A percentile compares a stretch with the other conserved stretches of the same genome.
Conservation (phyloP, 306 rosid species). For the Ormosia emarginata region DNA sequence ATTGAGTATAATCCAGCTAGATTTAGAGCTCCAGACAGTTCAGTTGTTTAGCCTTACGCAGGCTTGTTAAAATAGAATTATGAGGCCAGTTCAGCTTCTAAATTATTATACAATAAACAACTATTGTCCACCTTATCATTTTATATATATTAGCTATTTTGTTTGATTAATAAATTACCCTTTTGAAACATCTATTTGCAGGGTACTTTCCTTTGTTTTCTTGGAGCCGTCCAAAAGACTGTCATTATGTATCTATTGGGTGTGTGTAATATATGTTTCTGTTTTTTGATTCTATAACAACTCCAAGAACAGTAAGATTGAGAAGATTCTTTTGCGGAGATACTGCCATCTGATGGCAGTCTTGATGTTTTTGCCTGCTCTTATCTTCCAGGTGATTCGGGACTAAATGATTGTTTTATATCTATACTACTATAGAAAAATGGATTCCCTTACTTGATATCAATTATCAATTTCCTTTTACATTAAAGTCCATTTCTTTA, state of each 20-base stretch:
- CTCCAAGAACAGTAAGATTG: slow-evolving; percentile 87
- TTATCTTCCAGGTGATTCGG: slow-evolving; percentile 81
- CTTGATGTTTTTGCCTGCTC: slow-evolving; percentile 91
- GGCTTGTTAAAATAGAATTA: slow-evolving; percentile 2
- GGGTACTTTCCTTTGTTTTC: slow-evolving; percentile 85
- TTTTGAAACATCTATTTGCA: slow-evolving; percentile 41
- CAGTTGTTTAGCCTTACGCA: slow-evolving; percentile 7
- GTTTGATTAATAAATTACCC: slow-evolving; percentile 2
- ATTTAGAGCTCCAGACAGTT: slow-evolving; percentile 2
- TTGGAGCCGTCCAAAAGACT: slow-evolving; percentile 81
- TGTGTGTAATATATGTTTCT: slow-evolving; percentile 57
- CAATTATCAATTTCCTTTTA: background rate
- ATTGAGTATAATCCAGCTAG: slow-evolving; percentile 7
- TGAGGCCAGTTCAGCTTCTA: background rate
- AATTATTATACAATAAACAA: background rate
- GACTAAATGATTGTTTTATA: slow-evolving; percentile 10
- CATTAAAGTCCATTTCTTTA: background rate
- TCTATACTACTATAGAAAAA: background rate
- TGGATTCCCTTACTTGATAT: background rate
- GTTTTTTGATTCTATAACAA: slow-evolving; percentile 79
- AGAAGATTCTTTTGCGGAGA: slow-evolving; percentile 92
- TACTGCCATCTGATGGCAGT: slow-evolving; percentile 98
- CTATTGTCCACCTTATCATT: background rate
- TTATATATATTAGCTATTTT: slow-evolving; percentile 11
- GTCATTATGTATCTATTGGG: slow-evolving; percentile 78